Conservation (phyloP, 2,329 filamentous ascomycete species). For the Claviceps quebecensis region DNA sequence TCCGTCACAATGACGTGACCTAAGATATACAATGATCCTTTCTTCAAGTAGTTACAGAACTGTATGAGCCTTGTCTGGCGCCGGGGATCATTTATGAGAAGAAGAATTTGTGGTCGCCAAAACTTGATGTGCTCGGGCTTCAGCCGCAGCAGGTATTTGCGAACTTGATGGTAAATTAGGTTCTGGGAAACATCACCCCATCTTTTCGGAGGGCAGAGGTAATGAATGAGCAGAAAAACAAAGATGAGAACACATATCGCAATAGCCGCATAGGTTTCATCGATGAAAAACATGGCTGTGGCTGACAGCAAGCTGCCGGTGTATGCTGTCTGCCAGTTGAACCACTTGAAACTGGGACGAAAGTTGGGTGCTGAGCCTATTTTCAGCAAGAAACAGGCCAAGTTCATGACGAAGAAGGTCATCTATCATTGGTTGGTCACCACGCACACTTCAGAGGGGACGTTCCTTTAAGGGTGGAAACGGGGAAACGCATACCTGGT, state of each 20-base stretch:
- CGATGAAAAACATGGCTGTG: conserved; percentile 79
- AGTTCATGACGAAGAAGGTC: conserved; percentile 80
- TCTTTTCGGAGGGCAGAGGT: conserved; percentile 68
- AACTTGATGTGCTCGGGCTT: conserved; percentile 86
- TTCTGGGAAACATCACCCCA: conserved; percentile 89
- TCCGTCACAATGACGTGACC: conserved; percentile 79
- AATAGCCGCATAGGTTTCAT: conserved; percentile 63
- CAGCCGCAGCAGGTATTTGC: conserved; percentile 74
- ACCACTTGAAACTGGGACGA: conserved; percentile 75
- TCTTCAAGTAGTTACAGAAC: conserved; percentile 85
- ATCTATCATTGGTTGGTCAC: conserved; percentile 33
- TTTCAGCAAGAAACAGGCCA: conserved; percentile 76
- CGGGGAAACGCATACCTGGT: conserved; percentile 38
- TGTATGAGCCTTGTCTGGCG: conserved; percentile 71
- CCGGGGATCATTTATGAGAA: conserved; percentile 73
- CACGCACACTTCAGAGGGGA: not conserved
- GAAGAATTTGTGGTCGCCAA: conserved; percentile 77
- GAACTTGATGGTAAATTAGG: conserved; percentile 71
- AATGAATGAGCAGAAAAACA: conserved; percentile 77
- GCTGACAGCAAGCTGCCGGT: conserved; percentile 63
- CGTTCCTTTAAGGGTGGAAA: not conserved
- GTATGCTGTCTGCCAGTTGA: conserved; percentile 72
- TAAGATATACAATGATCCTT: conserved; percentile 70
- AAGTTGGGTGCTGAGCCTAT: conserved; percentile 84
- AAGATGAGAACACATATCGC: conserved; percentile 60